phyloP scores from a whole-genome alignment of 257 asterid genomes.

The Nicotiana attenuata region DNA sequence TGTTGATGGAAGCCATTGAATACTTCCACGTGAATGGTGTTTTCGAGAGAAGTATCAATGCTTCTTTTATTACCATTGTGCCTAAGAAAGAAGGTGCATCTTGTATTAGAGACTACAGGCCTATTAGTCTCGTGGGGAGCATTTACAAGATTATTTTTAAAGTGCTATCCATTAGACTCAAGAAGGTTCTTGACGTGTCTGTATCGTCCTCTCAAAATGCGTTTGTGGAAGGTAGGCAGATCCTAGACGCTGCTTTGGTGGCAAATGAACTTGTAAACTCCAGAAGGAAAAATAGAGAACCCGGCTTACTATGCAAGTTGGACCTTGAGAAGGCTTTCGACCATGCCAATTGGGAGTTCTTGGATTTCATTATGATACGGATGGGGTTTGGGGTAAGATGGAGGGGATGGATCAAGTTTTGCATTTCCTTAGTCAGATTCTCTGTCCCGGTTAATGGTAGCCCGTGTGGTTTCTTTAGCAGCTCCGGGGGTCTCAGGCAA shows the following conservation, averaged over 20 bases:
- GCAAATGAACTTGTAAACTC: background rate
- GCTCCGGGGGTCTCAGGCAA: background rate
- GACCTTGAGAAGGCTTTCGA: background rate
- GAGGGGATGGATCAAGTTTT: background rate
- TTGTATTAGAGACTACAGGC: too few relatives aligned
- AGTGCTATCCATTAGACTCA: too few relatives aligned
- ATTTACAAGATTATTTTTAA: too few relatives aligned
- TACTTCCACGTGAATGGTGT: too few relatives aligned
- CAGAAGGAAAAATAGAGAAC: background rate
- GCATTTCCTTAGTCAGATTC: background rate
- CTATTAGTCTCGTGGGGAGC: too few relatives aligned
- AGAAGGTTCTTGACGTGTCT: too few relatives aligned
- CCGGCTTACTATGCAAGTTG: background rate
- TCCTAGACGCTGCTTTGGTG: background rate
- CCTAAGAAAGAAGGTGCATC: too few relatives aligned
- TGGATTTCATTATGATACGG: background rate
- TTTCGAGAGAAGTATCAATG: too few relatives aligned
- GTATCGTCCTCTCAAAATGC: too few relatives aligned
- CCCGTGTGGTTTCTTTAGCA: background rate
- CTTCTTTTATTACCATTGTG: too few relatives aligned
- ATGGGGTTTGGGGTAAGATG: background rate
- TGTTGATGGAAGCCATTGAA: too few relatives aligned
- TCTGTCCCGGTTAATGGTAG: background rate
- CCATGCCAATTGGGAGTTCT: background rate
- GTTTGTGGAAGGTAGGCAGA: background rate